Evolutionary conservation across 805 yeast species (phyloP).

Genomic region (Candida methanosorbosa): DNA sequence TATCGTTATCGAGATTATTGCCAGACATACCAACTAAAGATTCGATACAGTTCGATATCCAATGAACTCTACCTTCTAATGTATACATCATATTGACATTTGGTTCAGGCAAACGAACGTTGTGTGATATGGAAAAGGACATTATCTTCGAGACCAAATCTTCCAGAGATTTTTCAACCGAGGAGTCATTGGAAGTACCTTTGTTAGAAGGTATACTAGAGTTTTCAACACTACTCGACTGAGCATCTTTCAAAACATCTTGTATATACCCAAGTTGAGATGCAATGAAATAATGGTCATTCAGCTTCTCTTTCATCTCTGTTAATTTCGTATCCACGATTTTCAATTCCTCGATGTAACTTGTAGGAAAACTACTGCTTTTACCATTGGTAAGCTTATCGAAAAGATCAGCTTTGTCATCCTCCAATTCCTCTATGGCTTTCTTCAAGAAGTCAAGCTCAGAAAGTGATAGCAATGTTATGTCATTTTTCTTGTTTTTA

Average conservation of each 20-base stretch:
- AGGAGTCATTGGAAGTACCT: background rate
- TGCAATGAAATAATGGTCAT: slow-evolving; percentile 35
- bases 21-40: slow-evolving; percentile 5
- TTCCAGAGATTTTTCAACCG: slow-evolving; percentile 27
- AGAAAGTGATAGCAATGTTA: slow-evolving; percentile 5
- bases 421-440: slow-evolving; percentile 4
- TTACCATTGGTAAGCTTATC: background rate
- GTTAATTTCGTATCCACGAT: background rate
- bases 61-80: slow-evolving; percentile 17
- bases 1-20: background rate
- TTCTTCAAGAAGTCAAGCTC: slow-evolving; percentile 7
- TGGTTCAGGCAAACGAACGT: slow-evolving; percentile 30
- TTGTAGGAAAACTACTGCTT: too few relatives aligned
- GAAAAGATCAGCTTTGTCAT: slow-evolving; percentile 1
- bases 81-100: slow-evolving; percentile 12
- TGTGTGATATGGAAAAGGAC: slow-evolving; percentile 35
- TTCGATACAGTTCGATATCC: slow-evolving; percentile 21
- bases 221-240: background rate
- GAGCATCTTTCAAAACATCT: slow-evolving; percentile 6
- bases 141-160: slow-evolving; percentile 37
- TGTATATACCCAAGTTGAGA: slow-evolving; percentile 40
- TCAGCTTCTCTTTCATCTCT: slow-evolving; percentile 12
- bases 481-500: background rate
- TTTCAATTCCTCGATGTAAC: background rate
- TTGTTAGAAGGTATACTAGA: background rate